Evolutionary conservation across 208 protist genomes (phyloP).

Genomic region (Leptomonas seymouri): DNA sequence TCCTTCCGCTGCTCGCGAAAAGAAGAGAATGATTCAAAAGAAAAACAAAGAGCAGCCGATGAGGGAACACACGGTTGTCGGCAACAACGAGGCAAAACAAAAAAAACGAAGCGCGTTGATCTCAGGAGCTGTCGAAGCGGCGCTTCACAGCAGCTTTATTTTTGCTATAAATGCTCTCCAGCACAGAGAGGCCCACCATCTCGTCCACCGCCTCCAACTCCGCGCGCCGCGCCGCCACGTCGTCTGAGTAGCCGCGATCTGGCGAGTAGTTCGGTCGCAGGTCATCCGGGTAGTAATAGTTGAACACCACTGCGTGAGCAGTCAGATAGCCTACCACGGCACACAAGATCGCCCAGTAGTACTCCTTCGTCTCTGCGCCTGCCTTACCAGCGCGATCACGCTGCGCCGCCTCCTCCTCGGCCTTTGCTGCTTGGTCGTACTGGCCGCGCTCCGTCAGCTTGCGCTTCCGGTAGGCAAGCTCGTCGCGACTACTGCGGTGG

Average conservation of each 20-base stretch:
- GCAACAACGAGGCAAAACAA: too few species aligned
- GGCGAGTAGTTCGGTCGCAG: conserved; percentile 77
- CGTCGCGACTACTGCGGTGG: conserved; percentile 78
- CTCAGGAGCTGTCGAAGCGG: conserved; percentile 22
- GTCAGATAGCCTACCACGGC: conserved; percentile 78
- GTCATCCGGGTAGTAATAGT: conserved; percentile 83
- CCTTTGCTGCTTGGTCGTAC: conserved; percentile 75
- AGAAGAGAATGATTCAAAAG: too few species aligned
- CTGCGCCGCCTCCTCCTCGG: conserved; percentile 72
- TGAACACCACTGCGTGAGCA: conserved; percentile 80
- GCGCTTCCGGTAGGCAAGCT: conserved; percentile 83
- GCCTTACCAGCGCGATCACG: conserved; percentile 68
- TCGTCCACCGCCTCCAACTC: conserved; percentile 76
- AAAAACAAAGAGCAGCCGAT: too few species aligned
- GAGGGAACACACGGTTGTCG: too few species aligned
- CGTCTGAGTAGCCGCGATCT: conserved; percentile 84
- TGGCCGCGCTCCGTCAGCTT: conserved; percentile 85
- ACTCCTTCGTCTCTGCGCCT: conserved; percentile 75
- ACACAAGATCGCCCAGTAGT: conserved; percentile 81
- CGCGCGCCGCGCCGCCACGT: conserved; percentile 67
- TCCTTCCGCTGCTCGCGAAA: too few species aligned
- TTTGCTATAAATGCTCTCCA: conserved; percentile 85
- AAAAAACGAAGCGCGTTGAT: too few species aligned
- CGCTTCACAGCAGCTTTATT: conserved; percentile 61
- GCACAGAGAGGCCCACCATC: conserved; percentile 74